Conservation (phyloP, 805 yeast species). For the Kodamaea jinghongensis region DNA sequence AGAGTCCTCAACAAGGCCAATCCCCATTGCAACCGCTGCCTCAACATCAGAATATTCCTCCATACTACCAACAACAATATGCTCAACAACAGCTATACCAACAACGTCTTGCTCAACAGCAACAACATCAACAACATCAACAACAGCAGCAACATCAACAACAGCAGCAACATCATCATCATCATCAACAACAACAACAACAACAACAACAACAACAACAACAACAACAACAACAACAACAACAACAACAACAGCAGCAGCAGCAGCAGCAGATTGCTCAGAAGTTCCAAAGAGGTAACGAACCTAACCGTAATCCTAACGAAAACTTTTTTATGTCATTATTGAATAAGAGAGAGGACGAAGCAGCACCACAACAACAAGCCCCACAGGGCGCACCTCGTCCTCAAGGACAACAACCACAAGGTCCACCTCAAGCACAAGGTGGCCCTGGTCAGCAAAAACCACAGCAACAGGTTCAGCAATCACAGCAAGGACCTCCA, state of each 20-base stretch:
- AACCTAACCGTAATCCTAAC: conserved; percentile 6
- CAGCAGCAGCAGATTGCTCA: conserved; percentile 17
- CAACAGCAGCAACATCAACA: conserved; percentile 12
- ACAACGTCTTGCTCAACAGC: conserved; percentile 3
- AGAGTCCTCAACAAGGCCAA: conserved; percentile 1
- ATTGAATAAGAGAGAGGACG: conserved; percentile 33
- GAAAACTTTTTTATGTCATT: conserved; percentile 43
- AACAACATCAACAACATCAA: conserved; percentile 10
- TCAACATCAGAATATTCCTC: neutral
- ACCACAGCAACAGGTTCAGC: neutral
- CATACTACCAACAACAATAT: conserved; percentile 5
- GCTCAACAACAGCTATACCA: neutral
- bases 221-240: conserved; percentile 14
- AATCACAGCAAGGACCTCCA: no score
- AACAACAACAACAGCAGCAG: conserved; percentile 15
- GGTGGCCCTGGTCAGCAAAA: no score
- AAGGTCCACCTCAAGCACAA: neutral
- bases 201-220: conserved; percentile 17
- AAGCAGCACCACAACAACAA: conserved; percentile 4
- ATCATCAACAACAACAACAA: conserved; percentile 10
- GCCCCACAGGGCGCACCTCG: neutral
- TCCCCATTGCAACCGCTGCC: conserved; percentile 7
- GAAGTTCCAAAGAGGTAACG: conserved; percentile 5
- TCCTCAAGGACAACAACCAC: neutral
- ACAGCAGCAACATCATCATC: conserved; percentile 2